These are phyloP conservation scores for Acephala macrosclerotiorum DNA, from an alignment of 2,329 filamentous ascomycete species.

Conservation along the genomic window DNA sequence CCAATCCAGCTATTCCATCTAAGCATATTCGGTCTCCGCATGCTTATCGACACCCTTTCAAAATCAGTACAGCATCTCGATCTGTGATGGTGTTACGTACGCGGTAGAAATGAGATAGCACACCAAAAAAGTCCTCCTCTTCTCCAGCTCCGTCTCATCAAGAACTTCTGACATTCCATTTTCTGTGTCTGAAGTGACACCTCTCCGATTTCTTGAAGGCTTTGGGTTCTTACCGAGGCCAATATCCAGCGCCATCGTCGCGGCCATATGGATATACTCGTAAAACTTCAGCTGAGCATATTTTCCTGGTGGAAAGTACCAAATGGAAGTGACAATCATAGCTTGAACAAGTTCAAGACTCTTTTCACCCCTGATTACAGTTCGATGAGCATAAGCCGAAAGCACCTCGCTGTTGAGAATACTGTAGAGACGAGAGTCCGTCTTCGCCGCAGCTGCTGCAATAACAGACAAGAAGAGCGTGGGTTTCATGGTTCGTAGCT, in stretches of 20 bases:
- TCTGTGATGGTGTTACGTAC: conserved; percentile 26
- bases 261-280: conserved; percentile 57
- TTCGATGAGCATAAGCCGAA: conserved; percentile 52
- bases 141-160: conserved; percentile 42
- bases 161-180: background rate
- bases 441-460: conserved; percentile 65
- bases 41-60: conserved; percentile 47
- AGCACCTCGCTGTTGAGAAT: conserved; percentile 53
- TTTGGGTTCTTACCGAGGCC: conserved; percentile 34
- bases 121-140: conserved; percentile 46
- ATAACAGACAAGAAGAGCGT: conserved; percentile 74
- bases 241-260: conserved; percentile 50
- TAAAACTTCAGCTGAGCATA: conserved; percentile 53
- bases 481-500: conserved; percentile 64
- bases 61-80: background rate
- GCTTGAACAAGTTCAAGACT: conserved; percentile 56
- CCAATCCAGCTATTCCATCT: conserved; percentile 48
- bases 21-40: conserved; percentile 51
- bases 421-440: conserved; percentile 48
- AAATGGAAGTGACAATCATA: conserved; percentile 53
- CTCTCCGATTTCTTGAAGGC: conserved; percentile 22
- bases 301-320: conserved; percentile 54
- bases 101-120: conserved; percentile 46
- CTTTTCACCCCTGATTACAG: conserved; percentile 54
- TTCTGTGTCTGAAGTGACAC: conserved; percentile 10